Base-by-base conservation (phyloP, 148 eudicot genomes). In the Pouteria glomerata region DNA sequence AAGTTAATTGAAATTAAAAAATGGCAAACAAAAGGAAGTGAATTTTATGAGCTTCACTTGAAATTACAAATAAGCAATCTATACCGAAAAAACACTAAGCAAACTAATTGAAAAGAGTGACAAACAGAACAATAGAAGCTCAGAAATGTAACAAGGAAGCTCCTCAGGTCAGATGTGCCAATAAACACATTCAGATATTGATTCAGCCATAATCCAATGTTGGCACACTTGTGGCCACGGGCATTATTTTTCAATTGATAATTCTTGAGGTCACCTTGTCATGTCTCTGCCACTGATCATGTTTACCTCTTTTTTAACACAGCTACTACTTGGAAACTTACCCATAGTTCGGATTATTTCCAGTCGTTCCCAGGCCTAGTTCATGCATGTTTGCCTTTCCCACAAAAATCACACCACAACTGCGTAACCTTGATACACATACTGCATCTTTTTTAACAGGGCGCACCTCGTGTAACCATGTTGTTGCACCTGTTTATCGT, bases 361-460 rank as follows among this genome's bases (percentile, higher is more conserved):
- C 99, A 26, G 97, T 92, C 23, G 90, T 87, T 56, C 97, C 99
- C 41, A 92, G 79, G 65, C 99, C 99, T 58, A 96, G 66, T 78
- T 96, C 99, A 81, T 96, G 99, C 99, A 96, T 96, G 79, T 96
- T 96, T 73, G 97, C 97, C 84, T 96, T 96, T 69, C 99, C 99
- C 69, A 92, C 88, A 42, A 96, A 81, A 63, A 96, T 80, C 62
- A 74, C 99, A 59, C 99, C 99, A 81, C 97, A 96, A 59, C 86
- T 80, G 23, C 99, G 97, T 70, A 96, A 76, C 77, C 87, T 92
- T 74, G 94, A 90, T 45, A 92, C 97, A 77, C 80, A 83, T 57
- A 70, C 84, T 64, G 96, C 97, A 76, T 96, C 99, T 81, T 92
- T 80, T 69, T 84, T 81, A 68, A 92, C 88, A 55, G 77, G 77